Conservation (phyloP, 140 eudicot genomes). For the Bidens hawaiensis region DNA sequence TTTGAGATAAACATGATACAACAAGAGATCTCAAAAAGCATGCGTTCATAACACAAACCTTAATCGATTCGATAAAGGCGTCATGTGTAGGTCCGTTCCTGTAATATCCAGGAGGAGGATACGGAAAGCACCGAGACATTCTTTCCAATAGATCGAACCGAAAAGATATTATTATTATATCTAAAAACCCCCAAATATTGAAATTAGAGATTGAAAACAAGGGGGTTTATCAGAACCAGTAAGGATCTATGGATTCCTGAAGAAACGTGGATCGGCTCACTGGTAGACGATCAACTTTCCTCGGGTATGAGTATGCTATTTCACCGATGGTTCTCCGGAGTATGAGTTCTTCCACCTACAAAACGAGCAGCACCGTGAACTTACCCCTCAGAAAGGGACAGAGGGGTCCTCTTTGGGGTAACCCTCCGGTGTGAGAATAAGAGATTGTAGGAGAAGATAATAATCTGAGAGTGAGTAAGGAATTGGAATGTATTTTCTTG, state of each 20-base stretch:
- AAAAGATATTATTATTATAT: neutral
- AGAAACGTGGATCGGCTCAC: too few species aligned
- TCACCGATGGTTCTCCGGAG: too few species aligned
- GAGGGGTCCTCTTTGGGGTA: too few species aligned
- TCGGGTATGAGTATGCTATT: too few species aligned
- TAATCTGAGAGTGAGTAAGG: too few species aligned
- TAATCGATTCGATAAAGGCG: conserved; percentile 93
- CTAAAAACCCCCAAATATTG: neutral
- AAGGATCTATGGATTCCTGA: conserved; percentile 21
- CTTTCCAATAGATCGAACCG: conserved; percentile 26
- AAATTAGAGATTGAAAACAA: neutral
- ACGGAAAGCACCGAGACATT: conserved; percentile 95
- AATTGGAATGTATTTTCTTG: too few species aligned
- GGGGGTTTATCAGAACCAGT: conserved; percentile 7
- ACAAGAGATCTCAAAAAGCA: conserved; percentile 34
- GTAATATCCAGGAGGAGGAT: conserved; percentile 70
- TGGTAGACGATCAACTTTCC: too few species aligned
- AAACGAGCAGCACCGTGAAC: too few species aligned
- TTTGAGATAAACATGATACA: neutral
- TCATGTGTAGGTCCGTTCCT: conserved; percentile 51
- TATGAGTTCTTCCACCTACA: too few species aligned
- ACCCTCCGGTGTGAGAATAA: too few species aligned
- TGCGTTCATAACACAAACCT: conserved; percentile 62
- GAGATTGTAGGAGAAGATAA: too few species aligned
- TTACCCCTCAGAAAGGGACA: too few species aligned